Evolutionary conservation across 2,329 filamentous ascomycete species (phyloP).

Genomic region (Hypoxylon sp.): DNA sequence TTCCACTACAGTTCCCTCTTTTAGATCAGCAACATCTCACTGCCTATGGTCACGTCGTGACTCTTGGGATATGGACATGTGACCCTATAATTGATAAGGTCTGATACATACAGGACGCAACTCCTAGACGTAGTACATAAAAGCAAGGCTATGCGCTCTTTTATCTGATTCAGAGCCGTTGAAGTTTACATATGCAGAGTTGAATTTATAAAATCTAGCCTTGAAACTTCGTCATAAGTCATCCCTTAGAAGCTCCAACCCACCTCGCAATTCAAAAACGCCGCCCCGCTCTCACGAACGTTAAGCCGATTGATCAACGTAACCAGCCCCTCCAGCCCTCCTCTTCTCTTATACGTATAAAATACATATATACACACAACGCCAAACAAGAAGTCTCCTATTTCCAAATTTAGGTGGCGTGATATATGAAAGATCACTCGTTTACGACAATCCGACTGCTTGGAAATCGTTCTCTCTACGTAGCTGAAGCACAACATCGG

Average conservation of each 20-base stretch:
- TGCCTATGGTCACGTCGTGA: constrained; percentile 30
- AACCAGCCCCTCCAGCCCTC: constrained; percentile 35
- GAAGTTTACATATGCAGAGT: constrained; percentile 5
- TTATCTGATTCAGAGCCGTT: not conserved
- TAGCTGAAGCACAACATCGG: constrained; percentile 12
- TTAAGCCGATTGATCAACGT: constrained; percentile 18
- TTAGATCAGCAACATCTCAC: constrained; percentile 40
- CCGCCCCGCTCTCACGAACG: constrained; percentile 39
- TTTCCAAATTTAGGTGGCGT: not conserved
- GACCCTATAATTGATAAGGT: constrained; percentile 30
- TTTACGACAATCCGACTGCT: constrained; percentile 6
- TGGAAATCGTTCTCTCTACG: constrained; percentile 6
- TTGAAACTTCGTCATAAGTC: constrained; percentile 29
- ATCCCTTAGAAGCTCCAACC: constrained; percentile 37
- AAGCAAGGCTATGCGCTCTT: constrained; percentile 4
- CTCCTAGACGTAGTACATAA: constrained; percentile 5
- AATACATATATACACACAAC: constrained; percentile 7
- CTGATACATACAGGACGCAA: constrained; percentile 1
- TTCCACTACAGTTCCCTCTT: constrained; percentile 6
- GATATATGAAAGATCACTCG: constrained; percentile 22
- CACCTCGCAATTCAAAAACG: constrained; percentile 17
- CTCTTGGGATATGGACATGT: constrained; percentile 35
- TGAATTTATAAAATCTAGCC: constrained; percentile 1
- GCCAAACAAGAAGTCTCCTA: not conserved
- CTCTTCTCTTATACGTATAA: constrained; percentile 1